A percentile compares a stretch with the other conserved stretches of the same genome.
Evolutionary conservation across 352 stramenopile genomes (phyloP).

Genomic region (Phytophthora aleatoria): DNA sequence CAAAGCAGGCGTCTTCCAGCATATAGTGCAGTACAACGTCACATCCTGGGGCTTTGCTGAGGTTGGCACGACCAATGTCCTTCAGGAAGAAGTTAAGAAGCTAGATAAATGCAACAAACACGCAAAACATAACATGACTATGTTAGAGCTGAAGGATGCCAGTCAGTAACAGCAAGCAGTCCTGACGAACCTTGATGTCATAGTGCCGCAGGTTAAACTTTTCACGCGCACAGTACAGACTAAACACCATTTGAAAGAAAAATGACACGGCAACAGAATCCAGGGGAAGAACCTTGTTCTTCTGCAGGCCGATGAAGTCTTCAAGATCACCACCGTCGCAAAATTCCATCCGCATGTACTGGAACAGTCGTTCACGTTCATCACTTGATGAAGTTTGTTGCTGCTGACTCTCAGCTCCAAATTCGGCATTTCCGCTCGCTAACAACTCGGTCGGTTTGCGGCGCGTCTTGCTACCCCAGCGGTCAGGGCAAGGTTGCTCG

Average conservation of each 20-base stretch:
- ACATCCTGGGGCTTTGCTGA: constrained; percentile 39
- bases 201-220: constrained; percentile 96
- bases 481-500: constrained; percentile 52
- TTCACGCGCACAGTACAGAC: constrained; percentile 92
- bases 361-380: constrained; percentile 58
- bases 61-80: constrained; percentile 50
- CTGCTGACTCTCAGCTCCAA: neutral
- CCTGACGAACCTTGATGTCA: constrained; percentile 93
- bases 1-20: constrained; percentile 60
- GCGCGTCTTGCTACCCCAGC: constrained; percentile 62
- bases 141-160: constrained; percentile 4
- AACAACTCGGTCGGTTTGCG: constrained; percentile 76
- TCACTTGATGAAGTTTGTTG: constrained; percentile 7
- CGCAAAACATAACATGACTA: constrained; percentile 2
- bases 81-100: constrained; percentile 98
- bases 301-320: constrained; percentile 90
- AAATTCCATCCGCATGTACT: constrained; percentile 99
- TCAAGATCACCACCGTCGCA: constrained; percentile 97
- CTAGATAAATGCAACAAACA: constrained; percentile 29
- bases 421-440: constrained; percentile 27
- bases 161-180: neutral
- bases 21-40: constrained; percentile 61
- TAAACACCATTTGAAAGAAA: constrained; percentile 98
- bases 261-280: constrained; percentile 72
- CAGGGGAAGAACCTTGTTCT: constrained; percentile 69